Evolutionary conservation across 2,329 filamentous ascomycete genomes (phyloP).

Genomic region (Pseudocercospora fijiensis): DNA sequence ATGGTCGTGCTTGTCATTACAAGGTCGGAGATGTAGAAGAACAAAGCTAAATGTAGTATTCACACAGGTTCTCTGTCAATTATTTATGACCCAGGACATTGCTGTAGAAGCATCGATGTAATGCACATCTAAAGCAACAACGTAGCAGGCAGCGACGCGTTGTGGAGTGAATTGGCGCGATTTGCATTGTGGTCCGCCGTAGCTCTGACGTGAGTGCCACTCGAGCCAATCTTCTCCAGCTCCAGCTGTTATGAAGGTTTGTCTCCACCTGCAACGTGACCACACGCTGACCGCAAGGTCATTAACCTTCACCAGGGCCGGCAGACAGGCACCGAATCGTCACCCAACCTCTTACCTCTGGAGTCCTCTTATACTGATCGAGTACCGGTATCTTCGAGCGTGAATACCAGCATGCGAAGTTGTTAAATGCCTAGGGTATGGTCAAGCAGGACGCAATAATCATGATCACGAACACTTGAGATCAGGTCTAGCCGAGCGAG

Average conservation of each 20-base stretch:
- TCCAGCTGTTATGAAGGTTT: background rate
- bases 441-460: background rate
- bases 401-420: background rate
- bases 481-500: slow-evolving; percentile 4
- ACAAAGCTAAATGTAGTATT: background rate
- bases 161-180: background rate
- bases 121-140: background rate
- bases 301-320: background rate
- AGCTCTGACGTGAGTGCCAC: background rate
- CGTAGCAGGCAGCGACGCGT: background rate
- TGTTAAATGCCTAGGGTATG: background rate
- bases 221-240: background rate
- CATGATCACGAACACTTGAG: background rate
- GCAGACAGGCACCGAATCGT: background rate
- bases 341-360: background rate
- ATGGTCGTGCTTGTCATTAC: background rate
- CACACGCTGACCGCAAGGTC: background rate
- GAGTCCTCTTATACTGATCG: background rate
- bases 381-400: background rate
- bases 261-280: slow-evolving; percentile 1
- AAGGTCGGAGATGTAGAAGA: background rate
- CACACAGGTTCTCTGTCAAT: background rate
- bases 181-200: background rate
- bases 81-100: background rate
- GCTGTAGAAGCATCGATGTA: background rate